Evolutionary conservation across 257 asterid genomes (phyloP), one percentile per base, ranked within the genome.

Genomic region (Prunella vulgaris): DNA sequence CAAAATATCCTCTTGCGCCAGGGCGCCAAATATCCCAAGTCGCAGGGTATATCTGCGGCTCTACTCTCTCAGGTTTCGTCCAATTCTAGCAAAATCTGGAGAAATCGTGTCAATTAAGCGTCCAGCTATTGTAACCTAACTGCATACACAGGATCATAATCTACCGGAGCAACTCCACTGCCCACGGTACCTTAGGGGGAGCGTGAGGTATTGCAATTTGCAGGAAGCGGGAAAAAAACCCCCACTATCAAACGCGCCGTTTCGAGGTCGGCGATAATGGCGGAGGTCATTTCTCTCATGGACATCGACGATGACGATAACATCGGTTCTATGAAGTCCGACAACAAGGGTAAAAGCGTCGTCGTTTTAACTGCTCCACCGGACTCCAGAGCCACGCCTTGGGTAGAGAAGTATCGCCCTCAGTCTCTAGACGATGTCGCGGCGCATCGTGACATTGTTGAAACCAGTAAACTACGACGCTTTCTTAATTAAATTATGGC

Each of bases 361-460:
- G 79, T 78, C 74, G 78, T 74, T 70, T 38, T 86, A 24, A 70
- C 82, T 61, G 56, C 71, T 49, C 61, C 82, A 0, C 75, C 82
- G 8, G 88, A 81, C 68, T 14, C 93, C 37, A 87, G 73, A 77
- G 80, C 95, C 69, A 82, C 82, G 12, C 99, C 97, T 32, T 94
- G 99, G 99, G 99, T 94, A 56, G 97, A 94, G 86, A 91, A 94
- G 82, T 86, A 83, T 80, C 97, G 99, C 46, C 99, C 99, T 48
- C 95, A 91, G 68, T 86, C 99, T 35, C 92, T 94, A 5, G 88
- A 89, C 64, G 99, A 94, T 81, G 97, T 94, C 66, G 97, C 97
- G 24, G 99, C 97, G 38, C 99, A 94, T 80, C 97, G 96, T 2
- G 99, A 91, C 71, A 91, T 94, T 27, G 87, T 94, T 33, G 96